Evolutionary conservation across 2,329 filamentous ascomycete species (phyloP).

Genomic region (Pseudocercospora crystallina): DNA sequence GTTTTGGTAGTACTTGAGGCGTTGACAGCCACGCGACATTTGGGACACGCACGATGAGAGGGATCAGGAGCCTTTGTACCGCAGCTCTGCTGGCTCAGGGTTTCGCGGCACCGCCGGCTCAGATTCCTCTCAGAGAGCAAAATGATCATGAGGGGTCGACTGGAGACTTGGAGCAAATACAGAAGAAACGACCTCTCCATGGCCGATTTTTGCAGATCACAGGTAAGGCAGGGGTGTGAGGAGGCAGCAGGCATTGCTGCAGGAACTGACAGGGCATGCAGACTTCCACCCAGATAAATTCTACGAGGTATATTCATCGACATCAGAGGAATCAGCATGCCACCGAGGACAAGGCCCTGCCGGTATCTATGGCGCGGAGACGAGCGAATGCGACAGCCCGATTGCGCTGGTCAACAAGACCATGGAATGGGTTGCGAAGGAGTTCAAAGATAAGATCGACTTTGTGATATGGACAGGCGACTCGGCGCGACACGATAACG

Average conservation of each 20-base stretch:
- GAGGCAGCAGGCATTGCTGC: not conserved
- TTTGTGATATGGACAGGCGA: conserved; percentile 44
- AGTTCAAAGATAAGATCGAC: conserved; percentile 39
- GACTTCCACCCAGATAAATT: conserved; percentile 90
- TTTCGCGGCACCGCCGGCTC: conserved; percentile 20
- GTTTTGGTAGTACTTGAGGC: too few relatives aligned
- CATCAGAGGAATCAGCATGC: conserved; percentile 68
- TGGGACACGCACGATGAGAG: too few relatives aligned
- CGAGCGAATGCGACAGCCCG: conserved; percentile 85
- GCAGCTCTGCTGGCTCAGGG: conserved; percentile 15
- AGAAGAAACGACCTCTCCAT: conserved; percentile 33
- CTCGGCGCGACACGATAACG: conserved; percentile 42
- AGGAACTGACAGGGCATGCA: conserved; percentile 38
- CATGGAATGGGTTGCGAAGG: conserved; percentile 74
- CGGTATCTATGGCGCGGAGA: conserved; percentile 80
- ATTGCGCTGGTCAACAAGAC: conserved; percentile 79
- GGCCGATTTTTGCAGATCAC: conserved; percentile 88
- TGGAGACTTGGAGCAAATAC: not conserved
- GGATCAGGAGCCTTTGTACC: too few relatives aligned
- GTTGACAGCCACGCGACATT: too few relatives aligned
- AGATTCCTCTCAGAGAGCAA: conserved; percentile 15
- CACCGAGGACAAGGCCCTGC: conserved; percentile 76
- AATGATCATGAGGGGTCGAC: not conserved
- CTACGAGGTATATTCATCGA: conserved; percentile 77
- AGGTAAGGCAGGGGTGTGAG: conserved; percentile 53